Evolutionary conservation across 805 yeast genomes (phyloP).

Genomic region (Hanseniaspora jakobsenii): DNA sequence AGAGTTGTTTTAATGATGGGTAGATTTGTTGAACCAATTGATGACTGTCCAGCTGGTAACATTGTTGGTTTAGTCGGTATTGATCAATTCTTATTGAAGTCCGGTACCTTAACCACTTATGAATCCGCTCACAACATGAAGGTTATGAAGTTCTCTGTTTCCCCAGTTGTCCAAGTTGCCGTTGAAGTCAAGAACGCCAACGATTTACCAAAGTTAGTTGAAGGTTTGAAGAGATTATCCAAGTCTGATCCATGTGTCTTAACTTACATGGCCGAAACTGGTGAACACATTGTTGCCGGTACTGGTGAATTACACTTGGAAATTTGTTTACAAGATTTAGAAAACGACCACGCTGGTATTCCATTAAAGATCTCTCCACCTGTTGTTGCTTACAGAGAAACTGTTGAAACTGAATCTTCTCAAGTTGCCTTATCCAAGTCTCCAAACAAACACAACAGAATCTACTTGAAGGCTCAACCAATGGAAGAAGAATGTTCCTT

Average conservation of each 20-base stretch:
- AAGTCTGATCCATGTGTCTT: slow-evolving; percentile 99
- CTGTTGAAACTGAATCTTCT: slow-evolving; percentile 85
- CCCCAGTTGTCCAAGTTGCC: slow-evolving; percentile 99
- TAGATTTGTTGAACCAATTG: slow-evolving; percentile 93
- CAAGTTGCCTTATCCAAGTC: slow-evolving; percentile 96
- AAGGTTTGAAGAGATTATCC: slow-evolving; percentile 99
- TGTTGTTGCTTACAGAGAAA: slow-evolving; percentile 97
- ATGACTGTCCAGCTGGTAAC: slow-evolving; percentile 99
- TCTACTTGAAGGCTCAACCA: slow-evolving; percentile 95
- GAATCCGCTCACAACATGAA: slow-evolving; percentile 98
- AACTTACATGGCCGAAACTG: slow-evolving; percentile 75
- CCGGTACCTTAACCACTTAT: slow-evolving; percentile 96
- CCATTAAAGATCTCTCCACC: slow-evolving; percentile 97
- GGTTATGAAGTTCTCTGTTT: slow-evolving; percentile 99
- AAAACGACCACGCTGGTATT: slow-evolving; percentile 98
- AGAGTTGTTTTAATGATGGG: slow-evolving; percentile 99
- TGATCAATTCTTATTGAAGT: slow-evolving; percentile 97
- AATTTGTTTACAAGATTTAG: slow-evolving; percentile 90
- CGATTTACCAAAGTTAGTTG: slow-evolving; percentile 98
- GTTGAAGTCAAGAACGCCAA: slow-evolving; percentile 99
- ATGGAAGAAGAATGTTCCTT: slow-evolving; percentile 80
- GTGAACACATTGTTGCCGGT: slow-evolving; percentile 99
- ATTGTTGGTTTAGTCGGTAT: slow-evolving; percentile 99
- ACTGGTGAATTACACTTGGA: slow-evolving; percentile 99
- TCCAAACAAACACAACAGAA: slow-evolving; percentile 99